Evolutionary conservation across 148 eudicot genomes (phyloP).

Genomic region (Rheum nobile): DNA sequence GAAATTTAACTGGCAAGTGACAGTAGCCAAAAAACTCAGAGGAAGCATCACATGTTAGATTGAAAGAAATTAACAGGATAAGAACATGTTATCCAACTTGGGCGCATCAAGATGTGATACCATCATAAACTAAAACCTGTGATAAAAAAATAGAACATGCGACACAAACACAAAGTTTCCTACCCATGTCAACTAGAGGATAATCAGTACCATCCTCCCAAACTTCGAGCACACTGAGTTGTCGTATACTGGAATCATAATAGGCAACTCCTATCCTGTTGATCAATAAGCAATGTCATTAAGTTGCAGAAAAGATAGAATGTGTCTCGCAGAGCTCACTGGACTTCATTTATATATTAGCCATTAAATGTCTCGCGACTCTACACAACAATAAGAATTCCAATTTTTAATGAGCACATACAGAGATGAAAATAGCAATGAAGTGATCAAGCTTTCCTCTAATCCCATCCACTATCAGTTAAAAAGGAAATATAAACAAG

Average conservation of each 20-base stretch:
- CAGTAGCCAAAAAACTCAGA: conserved; percentile 9
- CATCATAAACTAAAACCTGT: not conserved
- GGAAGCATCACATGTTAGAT: not conserved
- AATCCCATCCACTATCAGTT: not conserved
- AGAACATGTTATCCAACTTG: not conserved
- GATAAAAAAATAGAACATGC: not conserved
- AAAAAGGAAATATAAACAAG: not conserved
- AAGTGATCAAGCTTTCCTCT: not conserved
- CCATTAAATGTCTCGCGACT: not conserved
- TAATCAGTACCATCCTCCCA: conserved; percentile 86
- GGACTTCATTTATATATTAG: not conserved
- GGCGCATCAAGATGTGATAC: not conserved
- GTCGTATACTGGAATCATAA: conserved; percentile 62
- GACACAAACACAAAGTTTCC: conserved; percentile 3
- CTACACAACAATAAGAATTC: not conserved
- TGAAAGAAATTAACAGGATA: not conserved
- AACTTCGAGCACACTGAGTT: conserved; percentile 80
- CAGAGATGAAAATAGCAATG: not conserved
- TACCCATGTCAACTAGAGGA: conserved; percentile 81
- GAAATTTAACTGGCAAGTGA: conserved; percentile 62
- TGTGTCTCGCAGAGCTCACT: not conserved
- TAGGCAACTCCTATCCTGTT: conserved; percentile 84
- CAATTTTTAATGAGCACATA: not conserved
- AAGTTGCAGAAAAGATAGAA: not conserved
- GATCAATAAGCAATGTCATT: not conserved